Evolutionary conservation across 1,284 basidiomycete genomes (phyloP).

Genomic region (Rhodotorula sp.): DNA sequence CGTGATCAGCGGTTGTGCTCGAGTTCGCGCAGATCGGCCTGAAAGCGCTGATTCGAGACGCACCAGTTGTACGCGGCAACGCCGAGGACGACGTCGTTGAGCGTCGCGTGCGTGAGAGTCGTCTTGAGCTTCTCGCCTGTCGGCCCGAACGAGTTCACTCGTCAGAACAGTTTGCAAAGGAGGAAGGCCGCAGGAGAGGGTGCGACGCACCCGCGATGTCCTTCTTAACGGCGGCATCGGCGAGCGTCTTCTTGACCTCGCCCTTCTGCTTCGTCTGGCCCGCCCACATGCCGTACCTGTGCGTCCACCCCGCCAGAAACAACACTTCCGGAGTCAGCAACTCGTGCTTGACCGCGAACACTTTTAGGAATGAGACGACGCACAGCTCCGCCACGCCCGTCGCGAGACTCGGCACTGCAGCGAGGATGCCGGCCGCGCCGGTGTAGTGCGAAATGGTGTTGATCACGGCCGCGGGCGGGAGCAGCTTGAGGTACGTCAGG

Average conservation of each 20-base stretch:
- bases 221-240: slow-evolving; percentile 43
- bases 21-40: too few species aligned
- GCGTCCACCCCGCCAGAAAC: neutral
- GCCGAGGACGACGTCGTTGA: slow-evolving; percentile 49
- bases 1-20: neutral
- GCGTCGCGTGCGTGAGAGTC: slow-evolving; percentile 48
- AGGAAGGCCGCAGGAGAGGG: too few species aligned
- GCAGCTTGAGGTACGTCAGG: slow-evolving; percentile 35
- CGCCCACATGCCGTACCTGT: slow-evolving; percentile 45
- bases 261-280: slow-evolving; percentile 45
- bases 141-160: neutral
- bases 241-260: slow-evolving; percentile 34
- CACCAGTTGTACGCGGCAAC: slow-evolving; percentile 48
- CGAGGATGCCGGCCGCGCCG: slow-evolving; percentile 46
- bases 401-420: slow-evolving; percentile 46
- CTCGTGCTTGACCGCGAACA: too few species aligned
- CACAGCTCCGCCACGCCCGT: slow-evolving; percentile 47
- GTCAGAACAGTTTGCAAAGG: too few species aligned
- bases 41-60: slow-evolving; percentile 33
- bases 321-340: neutral
- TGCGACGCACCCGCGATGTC: slow-evolving; percentile 36
- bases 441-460: slow-evolving; percentile 46
- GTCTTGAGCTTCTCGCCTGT: slow-evolving; percentile 47
- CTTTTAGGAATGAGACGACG: neutral
- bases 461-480: slow-evolving; percentile 41